Evolutionary conservation across 257 asterid species (phyloP).

Genomic region (Mentha longifolia): DNA sequence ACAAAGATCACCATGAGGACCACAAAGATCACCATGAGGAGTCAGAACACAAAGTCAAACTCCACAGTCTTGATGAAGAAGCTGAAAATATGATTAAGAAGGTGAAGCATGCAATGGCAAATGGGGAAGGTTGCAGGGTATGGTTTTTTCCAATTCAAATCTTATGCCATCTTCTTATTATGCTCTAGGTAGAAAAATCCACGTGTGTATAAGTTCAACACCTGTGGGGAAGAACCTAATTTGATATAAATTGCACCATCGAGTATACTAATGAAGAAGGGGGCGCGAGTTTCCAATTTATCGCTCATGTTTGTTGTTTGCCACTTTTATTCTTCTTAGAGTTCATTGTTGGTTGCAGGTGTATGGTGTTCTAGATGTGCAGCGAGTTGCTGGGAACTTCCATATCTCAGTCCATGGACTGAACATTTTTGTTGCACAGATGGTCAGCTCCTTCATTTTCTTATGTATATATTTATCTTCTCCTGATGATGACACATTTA

Average conservation of each 20-base stretch:
- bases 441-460: slow-evolving; percentile 58
- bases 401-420: slow-evolving; percentile 96
- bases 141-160: slow-evolving; percentile 30
- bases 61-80: slow-evolving; percentile 76
- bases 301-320: slow-evolving; percentile 22
- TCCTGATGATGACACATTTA: slow-evolving; percentile 12
- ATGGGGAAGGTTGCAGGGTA: slow-evolving; percentile 97
- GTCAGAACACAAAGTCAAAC: slow-evolving; percentile 58
- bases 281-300: neutral
- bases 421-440: slow-evolving; percentile 93
- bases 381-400: slow-evolving; percentile 99
- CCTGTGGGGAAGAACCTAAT: slow-evolving; percentile 8
- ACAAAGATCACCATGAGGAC: slow-evolving; percentile 73
- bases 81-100: slow-evolving; percentile 78
- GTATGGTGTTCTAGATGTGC: slow-evolving; percentile 93
- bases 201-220: slow-evolving; percentile 3
- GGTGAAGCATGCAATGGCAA: slow-evolving; percentile 86
- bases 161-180: neutral
- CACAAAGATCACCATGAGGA: slow-evolving; percentile 74
- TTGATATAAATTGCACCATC: slow-evolving; percentile 23
- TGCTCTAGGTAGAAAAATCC: neutral
- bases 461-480: slow-evolving; percentile 16
- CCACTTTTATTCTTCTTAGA: slow-evolving; percentile 26
- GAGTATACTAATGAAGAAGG: slow-evolving; percentile 15
- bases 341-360: slow-evolving; percentile 59